A percentile compares a stretch with the other conserved stretches of the same genome.
Evolutionary conservation across 2,329 filamentous ascomycete species (phyloP).

Genomic region (Hypoxylon sp.): DNA sequence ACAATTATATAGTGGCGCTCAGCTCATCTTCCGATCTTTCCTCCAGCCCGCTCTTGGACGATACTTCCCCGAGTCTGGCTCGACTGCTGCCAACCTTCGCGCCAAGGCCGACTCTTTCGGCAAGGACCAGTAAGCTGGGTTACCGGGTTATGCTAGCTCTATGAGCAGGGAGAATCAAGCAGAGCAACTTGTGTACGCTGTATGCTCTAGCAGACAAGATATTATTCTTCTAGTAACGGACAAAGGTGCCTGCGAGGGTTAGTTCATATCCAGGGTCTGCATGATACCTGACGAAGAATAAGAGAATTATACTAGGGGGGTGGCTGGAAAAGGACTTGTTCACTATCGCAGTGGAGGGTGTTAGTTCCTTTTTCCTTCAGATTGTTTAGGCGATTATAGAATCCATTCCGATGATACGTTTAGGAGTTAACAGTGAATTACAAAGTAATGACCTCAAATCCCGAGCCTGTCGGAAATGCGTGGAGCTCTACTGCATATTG

Average conservation of each 20-base stretch:
- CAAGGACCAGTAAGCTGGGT: conserved; percentile 68
- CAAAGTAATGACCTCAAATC: neutral
- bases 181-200: conserved; percentile 28
- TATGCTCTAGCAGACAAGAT: conserved; percentile 35
- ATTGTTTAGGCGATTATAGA: conserved; percentile 32
- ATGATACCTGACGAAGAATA: conserved; percentile 8
- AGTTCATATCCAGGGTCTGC: conserved; percentile 1
- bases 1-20: conserved; percentile 75
- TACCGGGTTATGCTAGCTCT: conserved; percentile 26
- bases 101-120: conserved; percentile 83
- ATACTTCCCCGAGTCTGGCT: conserved; percentile 78
- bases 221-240: too few relatives aligned
- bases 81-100: conserved; percentile 86
- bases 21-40: conserved; percentile 96
- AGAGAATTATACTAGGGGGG: conserved; percentile 14
- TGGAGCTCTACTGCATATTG: too few relatives aligned
- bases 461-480: too few relatives aligned
- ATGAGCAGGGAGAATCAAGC: conserved; percentile 34
- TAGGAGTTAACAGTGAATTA: conserved; percentile 20
- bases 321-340: conserved; percentile 20
- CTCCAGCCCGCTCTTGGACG: conserved; percentile 89
- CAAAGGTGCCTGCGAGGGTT: conserved; percentile 11
- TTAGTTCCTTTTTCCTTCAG: conserved; percentile 14
- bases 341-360: conserved; percentile 16
- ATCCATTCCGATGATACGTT: conserved; percentile 23